phyloP scores from a whole-genome alignment of 371 early-diverging fungal species.

The Dichotomocladium elegans region DNA sequence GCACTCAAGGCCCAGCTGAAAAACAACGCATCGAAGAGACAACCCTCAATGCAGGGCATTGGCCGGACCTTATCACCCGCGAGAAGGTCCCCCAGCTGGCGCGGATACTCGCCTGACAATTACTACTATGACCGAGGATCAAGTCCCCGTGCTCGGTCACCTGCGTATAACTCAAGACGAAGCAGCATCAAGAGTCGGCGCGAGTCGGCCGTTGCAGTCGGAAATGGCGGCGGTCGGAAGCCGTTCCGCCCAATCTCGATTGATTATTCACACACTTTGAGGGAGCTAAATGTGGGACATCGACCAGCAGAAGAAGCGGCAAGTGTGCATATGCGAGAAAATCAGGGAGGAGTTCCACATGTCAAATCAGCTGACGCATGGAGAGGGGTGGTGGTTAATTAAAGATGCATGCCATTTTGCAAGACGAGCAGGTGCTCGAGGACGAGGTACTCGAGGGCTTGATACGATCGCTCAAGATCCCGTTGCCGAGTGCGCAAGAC shows the following conservation, averaged over 20 bases:
- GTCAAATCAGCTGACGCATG: no score
- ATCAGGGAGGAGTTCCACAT: no score
- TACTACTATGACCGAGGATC: conserved; percentile 16
- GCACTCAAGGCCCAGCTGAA: conserved; percentile 49
- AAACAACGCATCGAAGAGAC: conserved; percentile 36
- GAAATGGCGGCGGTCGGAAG: conserved; percentile 8
- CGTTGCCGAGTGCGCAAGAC: conserved; percentile 80
- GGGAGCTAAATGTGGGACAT: conserved; percentile 24
- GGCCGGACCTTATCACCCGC: conserved; percentile 36
- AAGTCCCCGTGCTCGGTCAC: conserved; percentile 13
- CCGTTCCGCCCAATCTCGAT: conserved; percentile 45
- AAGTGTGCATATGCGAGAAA: conserved; percentile 1
- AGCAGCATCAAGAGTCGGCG: conserved; percentile 30
- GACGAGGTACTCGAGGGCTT: conserved; percentile 87
- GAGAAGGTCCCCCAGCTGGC: no score
- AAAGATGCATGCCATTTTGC: conserved; percentile 47
- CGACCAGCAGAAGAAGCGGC: conserved; percentile 50
- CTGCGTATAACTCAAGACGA: conserved; percentile 15
- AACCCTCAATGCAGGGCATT: conserved; percentile 29
- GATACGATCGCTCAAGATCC: conserved; percentile 83
- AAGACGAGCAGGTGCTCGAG: conserved; percentile 70
- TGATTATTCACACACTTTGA: conserved; percentile 26
- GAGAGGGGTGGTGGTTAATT: conserved; percentile 6
- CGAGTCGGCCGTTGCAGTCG: conserved; percentile 28
- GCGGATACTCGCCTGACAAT: no score